phyloP scores from a whole-genome alignment of 257 asterid genomes.

The Gentiana macrophylla region DNA sequence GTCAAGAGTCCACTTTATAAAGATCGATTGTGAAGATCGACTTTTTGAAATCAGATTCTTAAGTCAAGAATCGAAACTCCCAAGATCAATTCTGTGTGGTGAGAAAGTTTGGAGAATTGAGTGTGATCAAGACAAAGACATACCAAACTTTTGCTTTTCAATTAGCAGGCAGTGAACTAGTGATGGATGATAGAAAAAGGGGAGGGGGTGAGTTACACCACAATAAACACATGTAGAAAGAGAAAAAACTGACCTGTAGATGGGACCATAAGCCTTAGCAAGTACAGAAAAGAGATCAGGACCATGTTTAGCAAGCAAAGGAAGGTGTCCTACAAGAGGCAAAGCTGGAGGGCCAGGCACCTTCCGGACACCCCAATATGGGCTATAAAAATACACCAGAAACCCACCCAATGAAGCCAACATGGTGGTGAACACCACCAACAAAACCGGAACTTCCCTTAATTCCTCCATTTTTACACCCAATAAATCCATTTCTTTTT shows the following conservation, averaged over 20 bases:
- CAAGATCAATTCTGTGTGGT: too few relatives aligned
- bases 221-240: background rate
- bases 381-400: slow-evolving; percentile 51
- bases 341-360: slow-evolving; percentile 88
- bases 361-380: slow-evolving; percentile 74
- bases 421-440: slow-evolving; percentile 20
- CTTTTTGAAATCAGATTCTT: too few relatives aligned
- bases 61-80: too few relatives aligned
- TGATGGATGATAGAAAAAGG: too few relatives aligned
- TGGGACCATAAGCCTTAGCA: slow-evolving; percentile 72
- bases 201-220: background rate
- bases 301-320: slow-evolving; percentile 79
- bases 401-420: slow-evolving; percentile 28
- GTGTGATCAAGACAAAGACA: too few relatives aligned
- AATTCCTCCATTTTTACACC: slow-evolving; percentile 8
- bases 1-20: too few relatives aligned
- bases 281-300: slow-evolving; percentile 78
- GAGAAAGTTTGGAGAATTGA: too few relatives aligned
- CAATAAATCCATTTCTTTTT: slow-evolving; percentile 29
- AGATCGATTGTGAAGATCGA: too few relatives aligned
- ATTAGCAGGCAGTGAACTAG: too few relatives aligned
- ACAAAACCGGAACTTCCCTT: slow-evolving; percentile 11
- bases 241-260: slow-evolving; percentile 54
- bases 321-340: slow-evolving; percentile 87
- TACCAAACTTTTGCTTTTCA: too few relatives aligned